These are phyloP conservation scores for Handroanthus guayacan DNA, from an alignment of 257 asterid species.

Conservation along the genomic window DNA sequence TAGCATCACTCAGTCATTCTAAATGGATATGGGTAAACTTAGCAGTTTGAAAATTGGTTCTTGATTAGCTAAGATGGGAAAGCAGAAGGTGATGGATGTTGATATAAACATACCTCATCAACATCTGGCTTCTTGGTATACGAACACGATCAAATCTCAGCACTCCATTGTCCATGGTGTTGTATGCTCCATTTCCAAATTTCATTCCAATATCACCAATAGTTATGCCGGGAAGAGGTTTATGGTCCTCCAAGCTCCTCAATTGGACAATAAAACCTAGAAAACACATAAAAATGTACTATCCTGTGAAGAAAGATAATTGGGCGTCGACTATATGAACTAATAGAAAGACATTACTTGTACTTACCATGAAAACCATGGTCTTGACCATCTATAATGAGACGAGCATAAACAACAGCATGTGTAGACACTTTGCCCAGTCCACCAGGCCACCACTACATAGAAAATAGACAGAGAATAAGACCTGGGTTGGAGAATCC, in stretches of 20 bases:
- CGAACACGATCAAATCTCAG: constrained; percentile 89
- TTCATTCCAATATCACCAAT: constrained; percentile 97
- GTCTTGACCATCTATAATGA: constrained; percentile 78
- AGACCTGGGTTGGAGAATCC: constrained; percentile 23
- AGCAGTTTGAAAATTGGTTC: neutral
- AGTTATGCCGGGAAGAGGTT: constrained; percentile 88
- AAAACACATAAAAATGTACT: constrained; percentile 11
- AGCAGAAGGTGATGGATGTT: neutral
- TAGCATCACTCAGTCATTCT: neutral
- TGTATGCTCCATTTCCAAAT: constrained; percentile 98
- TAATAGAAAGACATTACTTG: neutral
- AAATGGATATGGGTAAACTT: constrained; percentile 1
- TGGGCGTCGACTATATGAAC: constrained; percentile 26
- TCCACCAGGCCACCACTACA: constrained; percentile 99
- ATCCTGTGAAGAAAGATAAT: constrained; percentile 4
- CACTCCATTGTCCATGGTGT: constrained; percentile 97
- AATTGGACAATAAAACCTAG: constrained; percentile 91
- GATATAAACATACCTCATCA: constrained; percentile 72
- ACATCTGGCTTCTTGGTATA: constrained; percentile 94
- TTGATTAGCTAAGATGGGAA: constrained; percentile 16
- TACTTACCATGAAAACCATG: constrained; percentile 86
- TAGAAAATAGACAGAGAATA: constrained; percentile 31
- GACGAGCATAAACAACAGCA: constrained; percentile 91
- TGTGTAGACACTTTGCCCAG: constrained; percentile 97
- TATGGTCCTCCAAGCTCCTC: constrained; percentile 91